Base-by-base conservation (phyloP, 768 basidiomycete species). In the Leccinum olivaceopallidum region DNA sequence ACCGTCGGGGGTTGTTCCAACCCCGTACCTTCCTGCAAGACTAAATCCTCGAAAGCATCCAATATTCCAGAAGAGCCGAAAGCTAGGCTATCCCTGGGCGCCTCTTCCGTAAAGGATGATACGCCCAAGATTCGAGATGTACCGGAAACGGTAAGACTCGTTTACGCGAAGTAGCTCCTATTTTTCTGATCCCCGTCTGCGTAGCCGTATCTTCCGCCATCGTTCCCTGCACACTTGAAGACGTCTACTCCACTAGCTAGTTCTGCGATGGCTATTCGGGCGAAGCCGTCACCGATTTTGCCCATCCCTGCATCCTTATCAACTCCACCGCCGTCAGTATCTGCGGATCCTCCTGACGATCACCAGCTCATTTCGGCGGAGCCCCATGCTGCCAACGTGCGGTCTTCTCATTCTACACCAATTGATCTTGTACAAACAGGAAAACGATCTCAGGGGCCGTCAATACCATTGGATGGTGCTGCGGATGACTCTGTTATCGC, bases 181-280 rank as follows among this genome's bases (percentile, higher is more conserved):
- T 22, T 55, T 56, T 39, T 53, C 63, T 74, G 59, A 74, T 50
- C 3, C 36, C 32, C 50, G 34, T 59, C 39, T 51, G 37, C 30
- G 65, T 62, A 79, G 83, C 72, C 75, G n/a, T 83, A 79, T 60
- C 69, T 82, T 20, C 83, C 83, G 1, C 84, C 84, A 4, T 85
- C 85, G 7, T 86, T 85, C 64, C 80, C 82, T 32, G 75, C 79
- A 12, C 74, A 83, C 59, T 68, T 86, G 22, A 66, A 73, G 34
- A 85, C 83, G 28, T 87, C 85, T 2, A 86, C 85, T 5, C 85
- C 85, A 10, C 73, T 71, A 36, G 63, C 65, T n/a, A 59, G 58
- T 48, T 51, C 61, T 44, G 58, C 51, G 52, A 59, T 67, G 13
- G 63, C 66, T 52, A 56, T 65, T 51, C 76, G 76, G 26, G 69